These are phyloP conservation scores for Kalanchoe fedtschenkoi DNA, from an alignment of 164 flowering plant genomes.

Conservation along the genomic window DNA sequence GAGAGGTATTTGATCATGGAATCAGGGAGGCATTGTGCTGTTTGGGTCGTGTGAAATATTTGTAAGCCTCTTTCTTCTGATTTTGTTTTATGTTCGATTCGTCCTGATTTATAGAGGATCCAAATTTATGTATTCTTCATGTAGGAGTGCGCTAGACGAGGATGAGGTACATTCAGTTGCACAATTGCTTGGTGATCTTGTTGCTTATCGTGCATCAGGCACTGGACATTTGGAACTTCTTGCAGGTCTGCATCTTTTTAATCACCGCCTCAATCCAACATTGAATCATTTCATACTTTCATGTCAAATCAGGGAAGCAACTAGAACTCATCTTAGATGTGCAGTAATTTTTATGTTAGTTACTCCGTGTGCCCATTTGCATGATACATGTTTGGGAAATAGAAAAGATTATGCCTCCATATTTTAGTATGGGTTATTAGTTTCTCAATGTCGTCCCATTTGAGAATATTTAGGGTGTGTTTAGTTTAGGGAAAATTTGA, in stretches of 20 bases:
- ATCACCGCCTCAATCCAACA: not conserved
- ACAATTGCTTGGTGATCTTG: constrained; percentile 77
- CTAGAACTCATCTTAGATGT: not conserved
- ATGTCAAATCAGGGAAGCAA: not conserved
- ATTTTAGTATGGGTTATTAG: not conserved
- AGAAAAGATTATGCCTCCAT: not conserved
- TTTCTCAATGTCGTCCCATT: no score
- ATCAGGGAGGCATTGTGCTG: constrained; percentile 86
- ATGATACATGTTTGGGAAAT: not conserved
- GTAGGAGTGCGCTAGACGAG: constrained; percentile 59
- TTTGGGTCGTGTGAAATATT: constrained; percentile 65
- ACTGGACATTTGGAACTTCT: constrained; percentile 84
- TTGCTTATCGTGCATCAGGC: constrained; percentile 83
- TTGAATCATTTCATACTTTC: not conserved
- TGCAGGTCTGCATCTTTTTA: constrained; percentile 39
- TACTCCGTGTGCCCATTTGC: not conserved
- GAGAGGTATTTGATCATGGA: constrained; percentile 81
- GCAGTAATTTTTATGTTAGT: not conserved
- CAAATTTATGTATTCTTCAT: constrained; percentile 6
- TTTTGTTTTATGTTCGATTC: constrained; percentile 1
- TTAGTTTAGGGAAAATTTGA: no score
- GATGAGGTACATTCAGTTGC: constrained; percentile 81
- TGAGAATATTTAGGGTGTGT: no score
- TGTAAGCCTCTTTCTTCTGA: constrained; percentile 30
- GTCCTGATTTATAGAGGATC: not conserved